Base-by-base conservation (phyloP, 2,329 filamentous ascomycete species). In the Nemania bipapillata region DNA sequence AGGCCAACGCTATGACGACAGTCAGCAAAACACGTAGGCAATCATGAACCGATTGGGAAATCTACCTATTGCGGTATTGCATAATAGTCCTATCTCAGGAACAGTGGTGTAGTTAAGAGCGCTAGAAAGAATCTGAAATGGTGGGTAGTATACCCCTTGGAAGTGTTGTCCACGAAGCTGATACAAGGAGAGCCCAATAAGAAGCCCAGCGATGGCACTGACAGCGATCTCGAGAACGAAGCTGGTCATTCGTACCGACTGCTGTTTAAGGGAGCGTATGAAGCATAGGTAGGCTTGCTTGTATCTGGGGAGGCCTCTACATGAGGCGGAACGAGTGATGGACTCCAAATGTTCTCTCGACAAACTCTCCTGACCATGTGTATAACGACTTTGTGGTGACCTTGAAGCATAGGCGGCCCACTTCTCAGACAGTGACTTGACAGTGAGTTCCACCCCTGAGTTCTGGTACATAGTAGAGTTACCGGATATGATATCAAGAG, bases 401-500 rank as follows among this genome's bases (percentile, higher is more conserved):
- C n/a, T n/a, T n/a, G n/a, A n/a, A n/a, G n/a, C n/a, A n/a, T n/a
- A n/a, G n/a, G 69, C 66, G 0, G 74, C 72, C 86, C 86, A 88
- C 72, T 85, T 74, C 0, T 82, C 77, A 28, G 87, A 86, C 28
- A 88, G 79, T 8, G 79, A 73, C n/a, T 84, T 80, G 32, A 84
- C 84, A 37, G 81, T 82, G 30, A 84, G 80, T 45, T 86, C 83
- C n/a, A n/a, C n/a, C 4, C 83, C 84, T 0, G 73, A 74, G 3
- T 68, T 72, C 70, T 86, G 86, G 77, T 88, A 88, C 12, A 80
- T 74, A 15, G 82, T 78, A 0, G 86, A 86, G 69, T 88, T 86
- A 2, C 87, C 87, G 0, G 86, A 86, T 72, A 89, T 85, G 70
- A 89, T 89, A 61, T 90, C 87, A n/a, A 87, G 87, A 26, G 89